Evolutionary conservation across 805 yeast genomes (phyloP), one percentile per base, ranked within the genome.

Genomic region (Spathaspora hagerdaliae): DNA sequence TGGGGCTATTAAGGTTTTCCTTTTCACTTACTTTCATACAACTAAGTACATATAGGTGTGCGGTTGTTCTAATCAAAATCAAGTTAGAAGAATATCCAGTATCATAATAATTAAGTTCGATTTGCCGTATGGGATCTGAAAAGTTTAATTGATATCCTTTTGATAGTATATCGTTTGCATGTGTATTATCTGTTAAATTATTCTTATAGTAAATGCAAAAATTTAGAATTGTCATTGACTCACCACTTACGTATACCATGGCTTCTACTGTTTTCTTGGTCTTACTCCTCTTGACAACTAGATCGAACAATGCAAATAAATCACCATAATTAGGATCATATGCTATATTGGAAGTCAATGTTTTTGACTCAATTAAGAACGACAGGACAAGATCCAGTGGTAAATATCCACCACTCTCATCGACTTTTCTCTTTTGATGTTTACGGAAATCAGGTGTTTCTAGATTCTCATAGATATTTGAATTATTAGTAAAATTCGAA

Each of bases 61-160:
- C 49, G 8, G 58, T 58, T 0, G 80, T 73, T 36, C 81, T 57
- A 1, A 75, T 65, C 1, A 71, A 15, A 3, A 45, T 13, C 5
- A 36, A 12, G 10, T 15, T 33, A 3, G 26, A 13, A 13, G 36
- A 14, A 19, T 19, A 19, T 14, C 19, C 15, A 6, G 31, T 31
- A 13, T 12, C 11, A 24, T 36, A 27, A 11, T 7, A 2, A 7
- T 1, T 7, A 24, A 27, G 11, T n/a, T 32, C 15, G 13, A 78
- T 66, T 43, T 70, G 75, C 40, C 65, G 67, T 7, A 78, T 74
- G 2, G 69, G 58, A 2, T 74, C 66, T 5, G 64, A 54, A 13
- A 74, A 49, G 19, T 52, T 43, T 2, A 61, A 47, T 40, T 59
- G 55, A 33, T 50, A 49, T 9, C 57, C 12, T 11, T 29, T 29